phyloP scores from a whole-genome alignment of 2,329 filamentous ascomycete species.

The Colletotrichum sp. region DNA sequence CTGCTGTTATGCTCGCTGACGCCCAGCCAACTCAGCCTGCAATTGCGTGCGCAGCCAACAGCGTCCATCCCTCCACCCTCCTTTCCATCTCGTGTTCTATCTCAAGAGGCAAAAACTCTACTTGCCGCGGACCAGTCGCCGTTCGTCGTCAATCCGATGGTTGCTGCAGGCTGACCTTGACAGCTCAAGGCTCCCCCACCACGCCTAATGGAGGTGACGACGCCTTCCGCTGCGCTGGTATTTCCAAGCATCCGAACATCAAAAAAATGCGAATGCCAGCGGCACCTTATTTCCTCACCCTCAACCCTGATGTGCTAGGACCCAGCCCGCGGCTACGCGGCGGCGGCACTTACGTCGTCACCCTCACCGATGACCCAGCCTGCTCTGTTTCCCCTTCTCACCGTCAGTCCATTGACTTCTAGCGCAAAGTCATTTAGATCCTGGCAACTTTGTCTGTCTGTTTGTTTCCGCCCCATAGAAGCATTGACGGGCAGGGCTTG shows the following conservation, averaged over 20 bases:
- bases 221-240: background rate
- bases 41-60: slow-evolving; percentile 17
- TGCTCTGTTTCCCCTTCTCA: background rate
- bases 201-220: slow-evolving; percentile 5
- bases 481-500: background rate
- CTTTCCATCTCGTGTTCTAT: slow-evolving; percentile 21
- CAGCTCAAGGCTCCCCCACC: slow-evolving; percentile 8
- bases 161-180: background rate
- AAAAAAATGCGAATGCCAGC: background rate
- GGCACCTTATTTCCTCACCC: background rate
- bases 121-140: background rate
- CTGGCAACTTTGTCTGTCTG: background rate
- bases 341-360: background rate
- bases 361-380: background rate
- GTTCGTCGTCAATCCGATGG: background rate
- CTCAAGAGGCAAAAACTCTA: slow-evolving; percentile 3
- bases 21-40: slow-evolving; percentile 4
- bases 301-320: background rate
- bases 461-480: background rate
- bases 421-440: background rate
- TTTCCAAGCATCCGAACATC: background rate
- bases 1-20: background rate
- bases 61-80: slow-evolving; percentile 18
- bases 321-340: background rate
- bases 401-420: background rate